Conservation (phyloP, 1,284 basidiomycete genomes). For the Psilocybe mexicana region DNA sequence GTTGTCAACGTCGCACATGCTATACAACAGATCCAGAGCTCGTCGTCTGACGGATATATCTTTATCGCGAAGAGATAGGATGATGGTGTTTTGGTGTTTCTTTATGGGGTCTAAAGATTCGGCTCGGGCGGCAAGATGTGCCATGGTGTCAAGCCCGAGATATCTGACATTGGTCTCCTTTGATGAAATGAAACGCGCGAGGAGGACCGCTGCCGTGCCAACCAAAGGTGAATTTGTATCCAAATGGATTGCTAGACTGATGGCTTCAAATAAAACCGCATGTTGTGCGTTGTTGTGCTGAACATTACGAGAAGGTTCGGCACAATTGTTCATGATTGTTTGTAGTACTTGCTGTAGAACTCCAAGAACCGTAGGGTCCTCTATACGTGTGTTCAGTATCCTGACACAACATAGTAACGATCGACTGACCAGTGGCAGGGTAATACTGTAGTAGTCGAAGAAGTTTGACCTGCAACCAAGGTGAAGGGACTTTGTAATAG, state of each 20-base stretch:
- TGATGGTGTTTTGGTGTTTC: slow-evolving; percentile 94
- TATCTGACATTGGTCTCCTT: slow-evolving; percentile 99
- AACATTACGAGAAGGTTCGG: slow-evolving; percentile 91
- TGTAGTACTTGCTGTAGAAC: slow-evolving; percentile 86
- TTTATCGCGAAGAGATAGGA: slow-evolving; percentile 91
- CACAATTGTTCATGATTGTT: slow-evolving; percentile 90
- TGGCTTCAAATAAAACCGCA: slow-evolving; percentile 97
- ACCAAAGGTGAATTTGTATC: slow-evolving; percentile 92
- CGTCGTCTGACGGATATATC: slow-evolving; percentile 96
- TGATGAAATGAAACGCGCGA: slow-evolving; percentile 94
- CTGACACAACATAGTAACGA: neutral
- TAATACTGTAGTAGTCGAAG: slow-evolving; percentile 95
- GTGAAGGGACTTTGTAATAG: slow-evolving; percentile 97
- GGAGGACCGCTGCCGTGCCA: slow-evolving; percentile 84
- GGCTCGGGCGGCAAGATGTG: slow-evolving; percentile 92
- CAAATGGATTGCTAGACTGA: slow-evolving; percentile 94
- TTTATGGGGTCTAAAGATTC: slow-evolving; percentile 92
- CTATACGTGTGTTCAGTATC: slow-evolving; percentile 38
- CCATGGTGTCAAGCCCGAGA: slow-evolving; percentile 97
- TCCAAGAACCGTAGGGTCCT: slow-evolving; percentile 79
- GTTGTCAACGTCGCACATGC: slow-evolving; percentile 98
- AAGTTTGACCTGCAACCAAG: slow-evolving; percentile 97
- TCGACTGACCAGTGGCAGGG: slow-evolving; percentile 76
- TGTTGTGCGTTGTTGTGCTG: slow-evolving; percentile 99
- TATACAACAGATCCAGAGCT: slow-evolving; percentile 94